Conservation (phyloP, 1,284 basidiomycete genomes). For the Marasmius tenuissimus region DNA sequence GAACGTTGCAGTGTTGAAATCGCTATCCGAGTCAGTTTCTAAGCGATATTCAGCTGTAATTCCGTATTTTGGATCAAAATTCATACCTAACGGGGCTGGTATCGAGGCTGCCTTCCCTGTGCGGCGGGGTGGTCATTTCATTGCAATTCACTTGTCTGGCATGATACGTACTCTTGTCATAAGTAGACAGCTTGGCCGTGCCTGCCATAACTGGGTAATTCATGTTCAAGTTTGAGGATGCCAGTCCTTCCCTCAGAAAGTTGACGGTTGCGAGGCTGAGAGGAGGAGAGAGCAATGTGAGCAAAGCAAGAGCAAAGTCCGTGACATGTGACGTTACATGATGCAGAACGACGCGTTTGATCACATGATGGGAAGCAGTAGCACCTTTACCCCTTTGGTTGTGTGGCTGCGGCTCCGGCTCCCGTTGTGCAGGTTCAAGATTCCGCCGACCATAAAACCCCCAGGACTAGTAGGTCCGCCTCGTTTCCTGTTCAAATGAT, state of each 20-base stretch:
- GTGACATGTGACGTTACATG: background rate
- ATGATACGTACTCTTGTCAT: background rate
- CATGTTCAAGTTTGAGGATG: too few relatives aligned
- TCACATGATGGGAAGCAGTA: background rate
- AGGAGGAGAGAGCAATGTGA: background rate
- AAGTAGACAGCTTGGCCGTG: background rate
- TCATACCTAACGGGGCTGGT: conserved; percentile 6
- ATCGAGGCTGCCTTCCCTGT: background rate
- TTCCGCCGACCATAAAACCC: too few relatives aligned
- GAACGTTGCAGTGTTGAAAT: conserved; percentile 49
- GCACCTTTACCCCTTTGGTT: background rate
- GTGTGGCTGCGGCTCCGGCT: too few relatives aligned
- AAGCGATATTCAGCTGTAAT: background rate
- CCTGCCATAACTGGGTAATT: background rate
- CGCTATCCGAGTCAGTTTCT: conserved; percentile 52
- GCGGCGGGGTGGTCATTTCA: background rate
- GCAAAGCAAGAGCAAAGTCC: background rate
- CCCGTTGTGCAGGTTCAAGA: too few relatives aligned
- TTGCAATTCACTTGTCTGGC: background rate
- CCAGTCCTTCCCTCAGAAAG: too few relatives aligned
- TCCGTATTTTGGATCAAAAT: background rate
- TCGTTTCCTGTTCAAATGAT: too few relatives aligned
- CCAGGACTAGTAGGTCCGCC: too few relatives aligned
- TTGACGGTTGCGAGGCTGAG: background rate
- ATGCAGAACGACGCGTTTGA: background rate